Evolutionary conservation across 2,329 filamentous ascomycete species (phyloP), one percentile per base, ranked within the genome.

Genomic region (Didymella arachidicola): DNA sequence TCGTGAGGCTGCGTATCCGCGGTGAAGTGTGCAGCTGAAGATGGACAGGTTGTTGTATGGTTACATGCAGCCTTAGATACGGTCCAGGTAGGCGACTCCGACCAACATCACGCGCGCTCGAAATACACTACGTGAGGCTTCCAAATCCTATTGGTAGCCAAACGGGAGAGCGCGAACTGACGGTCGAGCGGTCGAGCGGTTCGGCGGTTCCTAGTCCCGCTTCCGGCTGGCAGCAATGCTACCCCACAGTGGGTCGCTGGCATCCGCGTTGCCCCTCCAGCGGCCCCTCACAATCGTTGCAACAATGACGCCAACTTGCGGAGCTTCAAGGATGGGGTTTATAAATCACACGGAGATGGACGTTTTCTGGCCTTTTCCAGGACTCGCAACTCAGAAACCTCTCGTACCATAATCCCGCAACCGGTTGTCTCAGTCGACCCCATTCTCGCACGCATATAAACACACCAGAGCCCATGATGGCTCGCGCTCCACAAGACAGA

Each of bases 231-330:
- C 16, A 45, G 29, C 50, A 39, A 26, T 32, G 38, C 36, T 64
- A 65, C 65, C 65, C 65, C 65, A 67, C 63, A 65, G 42, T 48
- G 53, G 62, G 61, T 59, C 62, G 46, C 47, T 53, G 45, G 48
- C 57, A 63, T 59, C 59, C 59, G 55, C 51, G 12, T 39, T 53
- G 49, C 51, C 52, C 57, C 57, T 60, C 57, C 47, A 54, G 45
- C 30, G 19, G 45, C 65, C 65, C 65, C 65, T 67, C 65, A 65
- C 57, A 36, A 11, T 16, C 16, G 7, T 7, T n/a, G 32, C 32
- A 52, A 57, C 46, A 53, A 65, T 65, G 65, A 67, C 65, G 65
- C 47, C 39, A 39, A 59, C 39, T 55, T 59, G 34, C 44, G 36
- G 44, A 57, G 50, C 34, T 46, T 29, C 41, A 43, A 55, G 36